These are phyloP conservation scores for Helianthus tuberosus DNA, from an alignment of 129 eudicot genomes.

Conservation along the genomic window DNA sequence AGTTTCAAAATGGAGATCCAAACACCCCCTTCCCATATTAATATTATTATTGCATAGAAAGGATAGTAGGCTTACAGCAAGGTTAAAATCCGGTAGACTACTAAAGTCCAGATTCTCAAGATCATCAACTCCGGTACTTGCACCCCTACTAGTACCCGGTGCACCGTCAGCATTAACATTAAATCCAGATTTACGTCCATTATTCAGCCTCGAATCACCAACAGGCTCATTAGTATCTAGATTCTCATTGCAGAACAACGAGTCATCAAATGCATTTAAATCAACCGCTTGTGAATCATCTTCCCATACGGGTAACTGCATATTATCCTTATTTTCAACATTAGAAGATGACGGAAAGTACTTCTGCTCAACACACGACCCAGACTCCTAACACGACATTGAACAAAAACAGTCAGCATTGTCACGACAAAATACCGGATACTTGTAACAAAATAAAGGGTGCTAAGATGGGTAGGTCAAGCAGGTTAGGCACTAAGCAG, in stretches of 20 bases:
- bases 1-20: slow-evolving; percentile 3
- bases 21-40: not conserved
- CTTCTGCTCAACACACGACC: slow-evolving; percentile 24
- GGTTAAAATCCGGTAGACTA: slow-evolving; percentile 71
- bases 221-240: slow-evolving; percentile 35
- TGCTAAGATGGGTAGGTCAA: slow-evolving; percentile 1
- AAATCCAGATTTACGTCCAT: slow-evolving; percentile 26
- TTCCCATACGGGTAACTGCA: slow-evolving; percentile 42
- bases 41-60: slow-evolving; percentile 1
- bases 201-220: slow-evolving; percentile 32
- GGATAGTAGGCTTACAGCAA: slow-evolving; percentile 49
- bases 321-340: slow-evolving; percentile 29
- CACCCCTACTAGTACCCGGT: slow-evolving; percentile 25
- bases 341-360: slow-evolving; percentile 31
- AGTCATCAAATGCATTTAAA: slow-evolving; percentile 38
- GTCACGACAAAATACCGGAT: slow-evolving; percentile 7
- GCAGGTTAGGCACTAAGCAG: not conserved
- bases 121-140: slow-evolving; percentile 44
- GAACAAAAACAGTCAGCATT: slow-evolving; percentile 15
- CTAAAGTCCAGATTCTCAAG: slow-evolving; percentile 72
- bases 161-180: slow-evolving; percentile 14
- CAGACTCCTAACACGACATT: slow-evolving; percentile 44
- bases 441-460: not conserved
- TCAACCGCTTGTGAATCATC: slow-evolving; percentile 56
- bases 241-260: slow-evolving; percentile 58